These are phyloP conservation scores for Venturia pyrina DNA, from an alignment of 2,329 filamentous ascomycete genomes.

Conservation along the genomic window DNA sequence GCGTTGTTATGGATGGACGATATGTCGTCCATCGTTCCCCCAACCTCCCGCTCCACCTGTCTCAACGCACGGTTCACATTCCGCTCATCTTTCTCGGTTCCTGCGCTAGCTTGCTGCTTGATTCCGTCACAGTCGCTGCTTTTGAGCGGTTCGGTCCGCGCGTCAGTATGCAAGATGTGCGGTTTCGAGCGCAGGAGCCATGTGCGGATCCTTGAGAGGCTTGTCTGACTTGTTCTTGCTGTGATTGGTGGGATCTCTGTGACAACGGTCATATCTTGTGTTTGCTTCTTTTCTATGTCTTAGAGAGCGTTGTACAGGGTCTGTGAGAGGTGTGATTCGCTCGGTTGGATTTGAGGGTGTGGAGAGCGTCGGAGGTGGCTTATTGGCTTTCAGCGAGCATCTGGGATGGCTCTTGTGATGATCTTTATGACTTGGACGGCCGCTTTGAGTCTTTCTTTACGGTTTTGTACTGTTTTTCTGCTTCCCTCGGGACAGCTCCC, in stretches of 20 bases:
- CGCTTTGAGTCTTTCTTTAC: neutral
- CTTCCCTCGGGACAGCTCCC: neutral
- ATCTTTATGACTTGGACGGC: conserved; percentile 4
- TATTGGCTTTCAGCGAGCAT: neutral
- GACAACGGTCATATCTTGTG: neutral
- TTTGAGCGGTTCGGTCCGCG: conserved; percentile 11
- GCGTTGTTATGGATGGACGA: neutral
- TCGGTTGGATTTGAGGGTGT: conserved; percentile 1
- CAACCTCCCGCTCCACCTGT: conserved; percentile 6
- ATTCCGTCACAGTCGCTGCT: conserved; percentile 6
- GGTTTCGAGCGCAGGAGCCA: neutral
- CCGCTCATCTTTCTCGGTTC: conserved; percentile 1
- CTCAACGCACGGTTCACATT: conserved; percentile 10
- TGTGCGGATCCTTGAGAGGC: neutral
- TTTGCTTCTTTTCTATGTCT: conserved; percentile 1
- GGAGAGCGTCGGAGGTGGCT: neutral
- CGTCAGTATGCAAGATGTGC: conserved; percentile 8
- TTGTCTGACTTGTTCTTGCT: neutral
- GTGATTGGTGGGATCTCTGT: neutral
- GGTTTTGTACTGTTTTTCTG: neutral
- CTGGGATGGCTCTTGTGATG: neutral
- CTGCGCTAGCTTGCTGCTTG: conserved; percentile 9
- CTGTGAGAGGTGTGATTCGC: neutral
- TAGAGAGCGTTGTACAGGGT: neutral
- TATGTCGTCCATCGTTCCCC: conserved; percentile 7